Conservation (phyloP, 352 stramenopile species). For the Nothophytophthora sp. region DNA sequence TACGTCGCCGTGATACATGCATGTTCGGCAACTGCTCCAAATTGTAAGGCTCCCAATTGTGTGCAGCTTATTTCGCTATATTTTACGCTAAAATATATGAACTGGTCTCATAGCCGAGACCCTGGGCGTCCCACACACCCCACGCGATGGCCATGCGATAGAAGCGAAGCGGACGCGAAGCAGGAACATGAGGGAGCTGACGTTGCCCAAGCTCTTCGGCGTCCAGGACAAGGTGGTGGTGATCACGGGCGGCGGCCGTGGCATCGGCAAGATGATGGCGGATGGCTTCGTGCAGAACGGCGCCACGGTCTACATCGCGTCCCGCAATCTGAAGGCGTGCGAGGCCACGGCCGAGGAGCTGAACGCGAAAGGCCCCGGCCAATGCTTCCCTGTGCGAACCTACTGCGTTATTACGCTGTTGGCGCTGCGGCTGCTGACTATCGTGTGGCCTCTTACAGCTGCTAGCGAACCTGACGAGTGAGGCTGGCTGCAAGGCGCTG, state of each 20-base stretch:
- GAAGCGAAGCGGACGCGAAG: too few relatives aligned
- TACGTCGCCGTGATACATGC: too few relatives aligned
- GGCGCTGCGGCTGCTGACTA: too few relatives aligned
- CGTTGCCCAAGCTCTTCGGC: constrained; percentile 25
- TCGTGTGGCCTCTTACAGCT: constrained; percentile 13
- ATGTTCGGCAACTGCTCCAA: too few relatives aligned
- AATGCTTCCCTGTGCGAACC: constrained; percentile 52
- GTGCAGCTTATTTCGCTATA: too few relatives aligned
- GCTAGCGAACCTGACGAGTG: constrained; percentile 35
- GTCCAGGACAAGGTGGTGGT: constrained; percentile 85
- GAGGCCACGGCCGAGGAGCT: constrained; percentile 71
- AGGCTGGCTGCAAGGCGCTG: constrained; percentile 38
- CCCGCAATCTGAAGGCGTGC: constrained; percentile 82
- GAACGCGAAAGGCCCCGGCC: constrained; percentile 56
- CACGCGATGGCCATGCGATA: too few relatives aligned
- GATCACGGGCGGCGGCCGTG: constrained; percentile 93
- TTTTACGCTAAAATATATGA: too few relatives aligned
- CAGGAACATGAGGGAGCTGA: constrained; percentile 25
- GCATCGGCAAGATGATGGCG: constrained; percentile 97
- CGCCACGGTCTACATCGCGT: constrained; percentile 94
- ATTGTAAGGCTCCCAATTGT: too few relatives aligned
- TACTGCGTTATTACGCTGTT: background rate
- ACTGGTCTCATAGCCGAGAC: too few relatives aligned
- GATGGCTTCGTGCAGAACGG: constrained; percentile 92
- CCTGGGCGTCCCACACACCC: too few relatives aligned